phyloP scores from a whole-genome alignment of 1,284 basidiomycete species.

The Ustilago lituana region DNA sequence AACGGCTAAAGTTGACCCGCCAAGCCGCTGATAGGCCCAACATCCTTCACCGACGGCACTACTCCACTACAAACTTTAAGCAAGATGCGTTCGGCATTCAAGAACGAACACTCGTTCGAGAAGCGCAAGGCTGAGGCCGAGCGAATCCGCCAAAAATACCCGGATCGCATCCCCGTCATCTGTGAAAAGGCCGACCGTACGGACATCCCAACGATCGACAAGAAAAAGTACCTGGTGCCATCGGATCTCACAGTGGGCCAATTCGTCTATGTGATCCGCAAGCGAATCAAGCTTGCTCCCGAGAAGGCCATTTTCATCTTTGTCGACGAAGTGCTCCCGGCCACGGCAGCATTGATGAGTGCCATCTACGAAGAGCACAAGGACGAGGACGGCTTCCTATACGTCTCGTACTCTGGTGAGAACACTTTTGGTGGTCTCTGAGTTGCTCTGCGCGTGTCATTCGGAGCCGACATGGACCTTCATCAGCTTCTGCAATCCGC shows the following conservation, averaged over 20 bases:
- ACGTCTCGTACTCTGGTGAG: constrained; percentile 64
- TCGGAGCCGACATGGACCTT: neutral
- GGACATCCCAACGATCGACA: constrained; percentile 99
- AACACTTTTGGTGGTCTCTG: constrained; percentile 54
- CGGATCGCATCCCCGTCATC: constrained; percentile 98
- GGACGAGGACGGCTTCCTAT: constrained; percentile 66
- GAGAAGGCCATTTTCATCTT: constrained; percentile 81
- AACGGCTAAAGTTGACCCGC: neutral
- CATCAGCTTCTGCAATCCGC: neutral
- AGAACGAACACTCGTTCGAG: constrained; percentile 99
- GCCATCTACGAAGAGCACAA: constrained; percentile 97
- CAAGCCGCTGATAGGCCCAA: neutral
- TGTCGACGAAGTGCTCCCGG: constrained; percentile 91
- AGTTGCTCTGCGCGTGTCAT: neutral
- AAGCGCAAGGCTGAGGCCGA: constrained; percentile 97
- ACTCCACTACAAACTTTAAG: neutral
- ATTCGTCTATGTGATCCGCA: constrained; percentile 99
- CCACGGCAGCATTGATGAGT: constrained; percentile 97
- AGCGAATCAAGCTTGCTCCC: constrained; percentile 98
- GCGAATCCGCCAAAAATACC: constrained; percentile 97
- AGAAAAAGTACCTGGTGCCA: constrained; percentile 99
- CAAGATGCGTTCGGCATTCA: constrained; percentile 97
- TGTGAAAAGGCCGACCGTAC: constrained; percentile 99
- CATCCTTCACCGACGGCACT: neutral
- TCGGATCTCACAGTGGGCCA: constrained; percentile 94